These are phyloP conservation scores for Zymoseptoria crescenta DNA, from an alignment of 2,329 filamentous ascomycete genomes.

Conservation along the genomic window DNA sequence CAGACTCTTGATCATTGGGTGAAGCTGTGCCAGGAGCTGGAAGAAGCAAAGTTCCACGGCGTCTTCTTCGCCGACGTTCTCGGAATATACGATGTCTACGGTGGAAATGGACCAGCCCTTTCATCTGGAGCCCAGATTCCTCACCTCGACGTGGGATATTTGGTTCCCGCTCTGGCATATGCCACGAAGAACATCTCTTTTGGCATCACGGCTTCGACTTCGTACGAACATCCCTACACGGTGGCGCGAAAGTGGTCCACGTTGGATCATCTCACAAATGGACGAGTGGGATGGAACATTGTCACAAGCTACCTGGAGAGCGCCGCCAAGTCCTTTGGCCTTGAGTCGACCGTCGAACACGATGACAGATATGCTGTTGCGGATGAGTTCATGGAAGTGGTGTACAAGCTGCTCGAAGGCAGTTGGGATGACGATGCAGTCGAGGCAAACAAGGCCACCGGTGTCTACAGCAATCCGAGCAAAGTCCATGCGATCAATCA, in stretches of 20 bases:
- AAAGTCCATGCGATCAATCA: slow-evolving; percentile 48
- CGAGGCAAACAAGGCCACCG: slow-evolving; percentile 48
- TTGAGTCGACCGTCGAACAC: slow-evolving; percentile 40
- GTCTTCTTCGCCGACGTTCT: slow-evolving; percentile 47
- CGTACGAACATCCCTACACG: slow-evolving; percentile 31
- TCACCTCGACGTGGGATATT: slow-evolving; percentile 47
- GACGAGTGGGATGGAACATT: slow-evolving; percentile 41
- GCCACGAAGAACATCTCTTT: slow-evolving; percentile 37
- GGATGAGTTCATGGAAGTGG: slow-evolving; percentile 37
- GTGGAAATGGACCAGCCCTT: slow-evolving; percentile 42
- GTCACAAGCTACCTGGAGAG: slow-evolving; percentile 44
- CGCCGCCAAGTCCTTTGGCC: slow-evolving; percentile 42
- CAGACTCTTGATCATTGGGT: slow-evolving; percentile 42
- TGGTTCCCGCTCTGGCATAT: slow-evolving; percentile 41
- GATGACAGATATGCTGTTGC: slow-evolving; percentile 44
- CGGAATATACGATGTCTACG: slow-evolving; percentile 42
- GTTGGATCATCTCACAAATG: slow-evolving; percentile 32
- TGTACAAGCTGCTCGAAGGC: slow-evolving; percentile 26
- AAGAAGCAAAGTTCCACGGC: slow-evolving; percentile 43
- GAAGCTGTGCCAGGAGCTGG: slow-evolving; percentile 39
- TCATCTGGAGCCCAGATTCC: slow-evolving; percentile 59
- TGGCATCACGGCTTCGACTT: slow-evolving; percentile 32
- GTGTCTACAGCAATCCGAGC: slow-evolving; percentile 50
- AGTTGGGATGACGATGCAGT: slow-evolving; percentile 25
- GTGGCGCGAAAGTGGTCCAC: slow-evolving; percentile 31